Evolutionary conservation across 192 early-diverging fungal species (phyloP), one percentile per base, ranked within the genome.

Genomic region (Gonapodya sp.): DNA sequence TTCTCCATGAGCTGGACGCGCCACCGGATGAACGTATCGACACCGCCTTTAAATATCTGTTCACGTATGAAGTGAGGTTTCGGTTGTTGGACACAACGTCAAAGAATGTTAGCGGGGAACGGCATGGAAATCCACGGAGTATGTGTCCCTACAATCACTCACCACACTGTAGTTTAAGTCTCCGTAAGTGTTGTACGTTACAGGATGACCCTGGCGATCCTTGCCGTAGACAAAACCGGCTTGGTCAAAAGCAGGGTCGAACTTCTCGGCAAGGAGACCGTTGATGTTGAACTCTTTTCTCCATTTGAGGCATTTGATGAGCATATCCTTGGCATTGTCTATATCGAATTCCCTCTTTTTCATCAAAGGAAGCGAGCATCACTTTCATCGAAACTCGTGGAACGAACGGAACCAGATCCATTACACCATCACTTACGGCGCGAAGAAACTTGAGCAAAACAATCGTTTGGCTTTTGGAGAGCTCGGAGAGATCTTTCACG

Each of bases 371-470:
- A n/a, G n/a, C n/a, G n/a, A n/a, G n/a, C n/a, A n/a, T n/a, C n/a
- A n/a, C n/a, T n/a, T n/a, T n/a, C 8, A 64, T 16, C 46, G 46
- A 8, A 8, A 8, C 46, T 64, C 8, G 24, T 64, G 46, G 24
- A 24, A 24, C 24, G 46, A 24, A 64, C 8, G 8, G 46, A 64
- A 64, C 8, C 24, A 24, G 46, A 64, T 16, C 8, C 46, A 16
- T 64, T 8, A 24, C 46, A 24, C 8, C 8, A 8, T 64, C 8
- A 64, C 46, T 64, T 24, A 64, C 46, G 24, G 85, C 85, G 18
- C 85, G 83, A 18, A 85, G 79, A 36, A 85, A 85, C 82, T 85
- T 85, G 73, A 85, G 81, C 73, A 85, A 64, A 18, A 85, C 36
- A 34, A 80, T 24, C 1, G 64, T 80, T 34, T 83, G 85, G 1